Conservation (phyloP, 192 early-diverging fungal genomes). For the Powellomyces hirtus region DNA sequence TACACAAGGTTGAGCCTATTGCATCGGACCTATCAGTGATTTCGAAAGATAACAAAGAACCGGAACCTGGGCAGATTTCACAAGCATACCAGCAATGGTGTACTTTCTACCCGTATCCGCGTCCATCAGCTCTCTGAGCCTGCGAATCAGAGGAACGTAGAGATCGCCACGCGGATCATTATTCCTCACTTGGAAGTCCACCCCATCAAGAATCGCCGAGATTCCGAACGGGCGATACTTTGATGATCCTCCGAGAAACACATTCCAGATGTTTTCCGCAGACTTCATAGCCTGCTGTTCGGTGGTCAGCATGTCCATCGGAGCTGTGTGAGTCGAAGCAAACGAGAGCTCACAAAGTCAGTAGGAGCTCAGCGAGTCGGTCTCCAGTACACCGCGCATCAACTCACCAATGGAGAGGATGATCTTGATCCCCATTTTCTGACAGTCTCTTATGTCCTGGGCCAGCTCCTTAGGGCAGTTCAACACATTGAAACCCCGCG, state of each 20-base stretch:
- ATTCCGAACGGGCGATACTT: conserved; percentile 66
- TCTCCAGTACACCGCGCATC: no score
- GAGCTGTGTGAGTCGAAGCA: background rate
- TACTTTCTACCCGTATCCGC: background rate
- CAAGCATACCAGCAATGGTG: conserved; percentile 1
- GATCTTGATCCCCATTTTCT: conserved; percentile 68
- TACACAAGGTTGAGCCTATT: conserved; percentile 25
- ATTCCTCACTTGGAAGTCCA: conserved; percentile 40
- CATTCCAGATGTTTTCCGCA: conserved; percentile 72
- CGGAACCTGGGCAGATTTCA: no score
- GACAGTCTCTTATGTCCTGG: conserved; percentile 67
- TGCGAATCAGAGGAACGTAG: conserved; percentile 14
- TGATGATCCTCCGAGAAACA: conserved; percentile 69
- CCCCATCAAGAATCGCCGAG: conserved; percentile 66
- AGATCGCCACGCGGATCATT: conserved; percentile 23
- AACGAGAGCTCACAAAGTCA: no score
- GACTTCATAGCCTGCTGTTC: conserved; percentile 13
- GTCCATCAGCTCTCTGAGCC: conserved; percentile 19
- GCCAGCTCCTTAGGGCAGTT: conserved; percentile 70
- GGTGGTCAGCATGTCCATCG: background rate
- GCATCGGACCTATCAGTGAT: no score
- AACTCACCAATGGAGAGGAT: conserved; percentile 70
- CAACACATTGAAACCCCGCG: conserved; percentile 59
- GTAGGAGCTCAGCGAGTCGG: no score
- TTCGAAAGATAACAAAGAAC: no score